Percentiles rank a stretch among this genome's conserved stretches.
phyloP scores from a whole-genome alignment of 2,329 filamentous ascomycete genomes.

The Fusarium sp. region DNA sequence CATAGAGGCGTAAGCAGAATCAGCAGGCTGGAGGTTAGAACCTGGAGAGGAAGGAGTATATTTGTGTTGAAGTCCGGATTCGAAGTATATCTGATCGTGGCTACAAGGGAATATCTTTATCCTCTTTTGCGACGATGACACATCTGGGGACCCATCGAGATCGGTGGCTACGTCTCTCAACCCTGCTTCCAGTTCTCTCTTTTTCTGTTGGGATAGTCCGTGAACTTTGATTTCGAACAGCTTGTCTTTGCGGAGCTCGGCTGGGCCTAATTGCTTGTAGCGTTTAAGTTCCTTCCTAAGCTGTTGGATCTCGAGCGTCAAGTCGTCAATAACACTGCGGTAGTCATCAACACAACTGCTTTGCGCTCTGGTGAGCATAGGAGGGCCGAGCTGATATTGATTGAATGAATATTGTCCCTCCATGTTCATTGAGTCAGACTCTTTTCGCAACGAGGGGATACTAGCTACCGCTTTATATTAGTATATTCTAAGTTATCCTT shows the following conservation, averaged over 20 bases:
- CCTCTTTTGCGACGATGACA: slow-evolving; percentile 54
- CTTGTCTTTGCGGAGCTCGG: slow-evolving; percentile 77
- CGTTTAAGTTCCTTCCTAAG: slow-evolving; percentile 77
- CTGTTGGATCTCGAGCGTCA: slow-evolving; percentile 86
- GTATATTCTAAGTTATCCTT: neutral
- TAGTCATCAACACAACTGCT: slow-evolving; percentile 78
- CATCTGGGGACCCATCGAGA: slow-evolving; percentile 62
- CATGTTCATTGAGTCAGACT: slow-evolving; percentile 62
- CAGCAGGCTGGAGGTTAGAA: slow-evolving; percentile 63
- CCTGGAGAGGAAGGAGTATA: slow-evolving; percentile 63
- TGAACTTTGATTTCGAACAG: slow-evolving; percentile 86
- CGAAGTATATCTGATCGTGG: slow-evolving; percentile 54
- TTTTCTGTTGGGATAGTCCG: slow-evolving; percentile 75
- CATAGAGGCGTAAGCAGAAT: slow-evolving; percentile 75
- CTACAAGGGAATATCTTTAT: slow-evolving; percentile 55
- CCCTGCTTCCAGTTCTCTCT: slow-evolving; percentile 78
- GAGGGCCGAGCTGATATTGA: slow-evolving; percentile 34
- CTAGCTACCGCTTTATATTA: slow-evolving; percentile 52
- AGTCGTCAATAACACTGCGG: slow-evolving; percentile 85
- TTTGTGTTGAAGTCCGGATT: slow-evolving; percentile 54
- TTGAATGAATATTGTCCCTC: slow-evolving; percentile 46
- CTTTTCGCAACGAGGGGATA: slow-evolving; percentile 65
- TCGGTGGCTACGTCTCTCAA: slow-evolving; percentile 75
- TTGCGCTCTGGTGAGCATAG: slow-evolving; percentile 52
- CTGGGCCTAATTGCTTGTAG: slow-evolving; percentile 73